Evolutionary conservation across 352 stramenopile species (phyloP).

Genomic region (Globisporangium spinosum): DNA sequence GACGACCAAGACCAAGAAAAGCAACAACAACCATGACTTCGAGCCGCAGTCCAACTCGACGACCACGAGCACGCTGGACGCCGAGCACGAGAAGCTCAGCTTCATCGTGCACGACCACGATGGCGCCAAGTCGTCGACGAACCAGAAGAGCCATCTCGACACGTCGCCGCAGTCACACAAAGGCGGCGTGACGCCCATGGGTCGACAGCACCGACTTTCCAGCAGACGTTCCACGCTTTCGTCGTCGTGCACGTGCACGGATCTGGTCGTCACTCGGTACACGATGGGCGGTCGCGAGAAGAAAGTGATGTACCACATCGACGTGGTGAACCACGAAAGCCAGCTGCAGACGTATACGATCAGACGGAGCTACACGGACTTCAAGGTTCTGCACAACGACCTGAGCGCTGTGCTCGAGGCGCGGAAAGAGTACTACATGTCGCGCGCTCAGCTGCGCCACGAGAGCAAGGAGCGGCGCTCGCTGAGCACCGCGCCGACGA

Average conservation of each 20-base stretch:
- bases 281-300: constrained; percentile 66
- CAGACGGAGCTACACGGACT: constrained; percentile 79
- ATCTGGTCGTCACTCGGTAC: constrained; percentile 70
- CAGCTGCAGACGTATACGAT: constrained; percentile 85
- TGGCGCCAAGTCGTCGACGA: constrained; percentile 8
- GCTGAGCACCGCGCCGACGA: not conserved
- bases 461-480: constrained; percentile 18
- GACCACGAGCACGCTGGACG: constrained; percentile 5
- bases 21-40: not conserved
- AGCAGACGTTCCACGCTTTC: constrained; percentile 45
- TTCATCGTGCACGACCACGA: constrained; percentile 10
- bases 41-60: constrained; percentile 13
- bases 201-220: constrained; percentile 17
- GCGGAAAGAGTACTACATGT: constrained; percentile 48
- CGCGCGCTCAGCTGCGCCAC: constrained; percentile 14
- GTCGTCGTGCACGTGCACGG: constrained; percentile 31
- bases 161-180: constrained; percentile 14
- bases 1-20: not conserved
- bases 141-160: constrained; percentile 2
- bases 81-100: constrained; percentile 28
- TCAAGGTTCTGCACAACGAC: constrained; percentile 70
- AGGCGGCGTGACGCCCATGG: not conserved
- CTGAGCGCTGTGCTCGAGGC: constrained; percentile 67
- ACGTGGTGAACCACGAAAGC: constrained; percentile 67
- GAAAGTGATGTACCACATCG: constrained; percentile 87